These are phyloP conservation scores for Fusarium compactum DNA, from an alignment of 2,329 filamentous ascomycete genomes.

Conservation along the genomic window DNA sequence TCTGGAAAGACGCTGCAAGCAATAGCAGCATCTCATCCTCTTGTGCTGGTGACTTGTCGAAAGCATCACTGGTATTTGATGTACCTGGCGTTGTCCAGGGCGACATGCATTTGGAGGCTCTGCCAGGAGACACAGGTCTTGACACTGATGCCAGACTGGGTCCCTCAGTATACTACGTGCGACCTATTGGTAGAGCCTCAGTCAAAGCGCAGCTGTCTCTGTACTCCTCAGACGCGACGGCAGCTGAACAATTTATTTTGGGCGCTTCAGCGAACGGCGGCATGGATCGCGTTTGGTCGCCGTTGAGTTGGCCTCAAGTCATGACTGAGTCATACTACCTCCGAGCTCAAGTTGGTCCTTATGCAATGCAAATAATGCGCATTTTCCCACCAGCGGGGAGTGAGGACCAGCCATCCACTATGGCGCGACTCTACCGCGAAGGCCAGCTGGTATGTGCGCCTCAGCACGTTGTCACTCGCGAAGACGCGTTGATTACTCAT, in stretches of 20 bases:
- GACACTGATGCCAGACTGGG: too few species aligned
- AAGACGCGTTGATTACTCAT: not conserved
- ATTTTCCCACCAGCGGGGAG: not conserved
- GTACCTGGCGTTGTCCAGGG: too few species aligned
- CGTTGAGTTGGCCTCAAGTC: not conserved
- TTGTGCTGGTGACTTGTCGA: too few species aligned
- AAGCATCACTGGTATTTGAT: too few species aligned
- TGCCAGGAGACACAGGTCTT: too few species aligned
- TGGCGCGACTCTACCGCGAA: not conserved
- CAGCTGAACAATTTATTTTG: not conserved
- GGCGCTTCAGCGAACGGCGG: not conserved
- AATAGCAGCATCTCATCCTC: too few species aligned
- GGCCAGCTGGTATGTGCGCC: not conserved
- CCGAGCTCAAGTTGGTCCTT: not conserved
- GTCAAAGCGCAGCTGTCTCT: not conserved
- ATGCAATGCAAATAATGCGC: not conserved
- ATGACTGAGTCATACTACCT: not conserved
- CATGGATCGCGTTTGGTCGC: not conserved
- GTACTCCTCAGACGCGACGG: not conserved
- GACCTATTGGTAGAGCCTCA: not conserved
- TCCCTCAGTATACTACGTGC: not conserved
- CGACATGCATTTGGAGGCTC: too few species aligned
- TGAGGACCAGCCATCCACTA: not conserved
- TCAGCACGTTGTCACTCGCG: not conserved
- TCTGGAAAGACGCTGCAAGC: too few species aligned